Base-by-base conservation (phyloP, 2,329 filamentous ascomycete genomes). In the Aspergillus sp. region DNA sequence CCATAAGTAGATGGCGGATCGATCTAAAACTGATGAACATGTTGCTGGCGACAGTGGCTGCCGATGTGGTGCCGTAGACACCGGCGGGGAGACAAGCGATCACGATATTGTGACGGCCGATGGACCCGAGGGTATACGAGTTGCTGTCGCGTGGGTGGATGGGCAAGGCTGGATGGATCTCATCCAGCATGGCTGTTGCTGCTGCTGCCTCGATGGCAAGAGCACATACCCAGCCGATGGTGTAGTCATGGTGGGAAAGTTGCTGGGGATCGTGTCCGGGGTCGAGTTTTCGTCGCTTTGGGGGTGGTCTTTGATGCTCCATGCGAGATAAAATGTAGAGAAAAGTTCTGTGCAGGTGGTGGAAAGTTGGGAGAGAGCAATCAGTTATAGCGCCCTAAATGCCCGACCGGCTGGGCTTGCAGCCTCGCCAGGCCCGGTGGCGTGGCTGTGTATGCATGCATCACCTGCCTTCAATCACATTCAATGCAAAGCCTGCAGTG, bases 151-250 rank as follows among this genome's bases (percentile, higher is more conserved):
- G 42, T 32, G 32, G n/a, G 5, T 21, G 21, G 1, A 13, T 48
- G 2, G 32, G 21, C 13, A 58, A 27, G 23, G 57, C 50, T 1
- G 36, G 27, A 25, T 58, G 52, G 13, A 19, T 50, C n/a, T 59
- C 17, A 32, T 65, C 57, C 15, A 60, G 39, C 57, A 65, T 59
- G 6, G 50, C 42, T 15, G 2, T 38, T 3, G 54, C 62, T 3
- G 58, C 54, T 2, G 60, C 51, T 55, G 58, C 57, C 27, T 64
- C 60, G n/a, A 62, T 21, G 10, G 62, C 39, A 8, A 64, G 54
- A 2, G 62, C 62, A 52, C 60, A 64, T 3, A 62, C 57, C 62
- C 62, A 64, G 11, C 53, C 62, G 51, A 64, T 48, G 30, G 62
- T 62, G 48, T 64, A 64, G 8, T 64, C 59, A 19, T 54, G 13